Evolutionary conservation across 176 grass and related monocot genomes (phyloP).

Genomic region (Thalia dealbata): DNA sequence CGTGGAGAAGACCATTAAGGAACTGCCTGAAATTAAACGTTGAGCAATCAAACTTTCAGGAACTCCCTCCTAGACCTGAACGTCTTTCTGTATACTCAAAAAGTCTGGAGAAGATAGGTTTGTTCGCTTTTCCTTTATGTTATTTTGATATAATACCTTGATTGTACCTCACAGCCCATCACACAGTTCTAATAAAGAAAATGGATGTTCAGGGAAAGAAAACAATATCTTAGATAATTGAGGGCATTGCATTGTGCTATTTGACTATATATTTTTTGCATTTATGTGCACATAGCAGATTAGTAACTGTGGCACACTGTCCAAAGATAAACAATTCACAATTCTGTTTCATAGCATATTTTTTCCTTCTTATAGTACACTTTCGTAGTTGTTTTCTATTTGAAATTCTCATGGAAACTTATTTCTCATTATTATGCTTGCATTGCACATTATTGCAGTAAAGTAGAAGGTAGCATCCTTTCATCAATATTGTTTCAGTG

Average conservation of each 20-base stretch:
- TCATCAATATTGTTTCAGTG: no score
- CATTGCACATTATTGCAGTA: no score
- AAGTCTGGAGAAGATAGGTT: slow-evolving; percentile 82
- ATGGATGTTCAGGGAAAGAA: background rate
- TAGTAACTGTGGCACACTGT: background rate
- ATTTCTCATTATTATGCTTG: background rate
- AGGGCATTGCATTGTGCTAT: background rate
- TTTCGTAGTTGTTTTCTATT: background rate
- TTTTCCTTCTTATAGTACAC: background rate
- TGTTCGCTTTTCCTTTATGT: slow-evolving; percentile 14
- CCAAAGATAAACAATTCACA: background rate
- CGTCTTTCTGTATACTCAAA: slow-evolving; percentile 74
- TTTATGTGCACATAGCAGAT: background rate
- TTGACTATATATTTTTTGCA: background rate
- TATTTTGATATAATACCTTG: background rate
- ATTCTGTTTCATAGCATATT: background rate
- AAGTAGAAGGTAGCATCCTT: no score
- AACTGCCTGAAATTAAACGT: slow-evolving; percentile 60
- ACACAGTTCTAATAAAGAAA: background rate
- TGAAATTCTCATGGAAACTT: background rate
- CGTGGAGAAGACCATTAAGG: slow-evolving; percentile 64
- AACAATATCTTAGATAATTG: background rate
- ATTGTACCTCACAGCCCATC: background rate
- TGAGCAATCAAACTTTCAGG: slow-evolving; percentile 39
- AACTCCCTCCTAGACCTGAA: slow-evolving; percentile 53